A percentile compares a stretch with the other conserved stretches of the same genome.
phyloP scores from a whole-genome alignment of 192 early-diverging fungal genomes.

The Thamnidium elegans region DNA sequence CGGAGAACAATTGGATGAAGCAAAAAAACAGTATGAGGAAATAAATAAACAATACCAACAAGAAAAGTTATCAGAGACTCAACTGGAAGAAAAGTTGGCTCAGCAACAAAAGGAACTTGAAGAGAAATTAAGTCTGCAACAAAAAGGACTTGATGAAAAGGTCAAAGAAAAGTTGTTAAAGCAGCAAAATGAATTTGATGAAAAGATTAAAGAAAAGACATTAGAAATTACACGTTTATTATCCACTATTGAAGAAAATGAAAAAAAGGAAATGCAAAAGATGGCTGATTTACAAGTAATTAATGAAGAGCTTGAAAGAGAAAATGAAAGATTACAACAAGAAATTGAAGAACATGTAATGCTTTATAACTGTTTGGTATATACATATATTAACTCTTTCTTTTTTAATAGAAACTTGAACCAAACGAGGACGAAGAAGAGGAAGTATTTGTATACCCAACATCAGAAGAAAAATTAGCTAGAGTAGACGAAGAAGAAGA shows the following conservation, averaged over 20 bases:
- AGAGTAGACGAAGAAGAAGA: slow-evolving; percentile 13
- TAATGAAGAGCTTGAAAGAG: not conserved
- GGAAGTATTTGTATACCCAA: slow-evolving; percentile 33
- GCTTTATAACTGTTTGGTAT: too few species aligned
- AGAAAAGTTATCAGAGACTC: too few species aligned
- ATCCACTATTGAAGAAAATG: not conserved
- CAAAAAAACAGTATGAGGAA: too few species aligned
- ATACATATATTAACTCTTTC: not conserved
- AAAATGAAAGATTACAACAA: slow-evolving; percentile 9
- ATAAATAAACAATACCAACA: too few species aligned
- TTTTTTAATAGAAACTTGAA: not conserved
- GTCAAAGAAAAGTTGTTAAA: too few species aligned
- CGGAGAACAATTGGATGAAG: too few species aligned
- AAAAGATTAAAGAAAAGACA: too few species aligned
- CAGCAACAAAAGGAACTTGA: not conserved
- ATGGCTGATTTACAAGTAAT: slow-evolving; percentile 4
- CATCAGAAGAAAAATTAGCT: slow-evolving; percentile 2
- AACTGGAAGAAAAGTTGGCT: too few species aligned
- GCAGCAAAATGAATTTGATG: too few species aligned
- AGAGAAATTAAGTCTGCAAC: not conserved
- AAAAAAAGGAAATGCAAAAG: slow-evolving; percentile 13
- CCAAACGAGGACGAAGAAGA: slow-evolving; percentile 21
- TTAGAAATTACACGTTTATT: too few species aligned
- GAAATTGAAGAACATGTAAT: not conserved
- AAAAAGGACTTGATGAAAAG: not conserved